phyloP scores from a whole-genome alignment of 2,329 filamentous ascomycete genomes.

The Aspergillus spinulosporus region DNA sequence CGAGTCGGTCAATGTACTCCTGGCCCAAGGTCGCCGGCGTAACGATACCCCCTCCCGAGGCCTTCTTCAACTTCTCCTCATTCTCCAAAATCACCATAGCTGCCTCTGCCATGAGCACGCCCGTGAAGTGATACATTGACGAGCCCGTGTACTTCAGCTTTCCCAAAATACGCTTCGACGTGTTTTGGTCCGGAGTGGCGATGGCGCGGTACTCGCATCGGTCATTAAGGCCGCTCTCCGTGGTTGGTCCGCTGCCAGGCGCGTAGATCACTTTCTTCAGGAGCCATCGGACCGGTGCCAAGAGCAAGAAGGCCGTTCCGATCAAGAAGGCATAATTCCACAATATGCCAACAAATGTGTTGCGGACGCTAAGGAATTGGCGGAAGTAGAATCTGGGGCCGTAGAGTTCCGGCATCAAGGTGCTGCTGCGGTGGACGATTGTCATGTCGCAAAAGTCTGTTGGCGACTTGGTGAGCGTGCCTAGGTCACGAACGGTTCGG shows the following conservation, averaged over 20 bases:
- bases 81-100: conserved; percentile 47
- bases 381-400: conserved; percentile 59
- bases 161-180: conserved; percentile 45
- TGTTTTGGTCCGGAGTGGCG: conserved; percentile 44
- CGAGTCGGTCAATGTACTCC: conserved; percentile 47
- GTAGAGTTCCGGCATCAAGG: conserved; percentile 58
- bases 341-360: conserved; percentile 48
- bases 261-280: conserved; percentile 49
- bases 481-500: conserved; percentile 58
- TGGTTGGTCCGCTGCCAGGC: conserved; percentile 53
- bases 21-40: conserved; percentile 52
- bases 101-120: conserved; percentile 45
- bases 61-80: conserved; percentile 43
- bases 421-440: conserved; percentile 62
- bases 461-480: conserved; percentile 57
- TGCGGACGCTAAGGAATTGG: conserved; percentile 57
- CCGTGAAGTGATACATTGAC: conserved; percentile 47
- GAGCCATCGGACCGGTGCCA: conserved; percentile 57
- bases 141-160: conserved; percentile 44
- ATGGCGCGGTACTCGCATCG: conserved; percentile 47
- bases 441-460: conserved; percentile 55
- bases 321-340: conserved; percentile 53
- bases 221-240: conserved; percentile 44
- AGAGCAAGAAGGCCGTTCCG: conserved; percentile 47
- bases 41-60: conserved; percentile 48